Base-by-base conservation (phyloP, 129 eudicot species). In the Deinandra increscens region DNA sequence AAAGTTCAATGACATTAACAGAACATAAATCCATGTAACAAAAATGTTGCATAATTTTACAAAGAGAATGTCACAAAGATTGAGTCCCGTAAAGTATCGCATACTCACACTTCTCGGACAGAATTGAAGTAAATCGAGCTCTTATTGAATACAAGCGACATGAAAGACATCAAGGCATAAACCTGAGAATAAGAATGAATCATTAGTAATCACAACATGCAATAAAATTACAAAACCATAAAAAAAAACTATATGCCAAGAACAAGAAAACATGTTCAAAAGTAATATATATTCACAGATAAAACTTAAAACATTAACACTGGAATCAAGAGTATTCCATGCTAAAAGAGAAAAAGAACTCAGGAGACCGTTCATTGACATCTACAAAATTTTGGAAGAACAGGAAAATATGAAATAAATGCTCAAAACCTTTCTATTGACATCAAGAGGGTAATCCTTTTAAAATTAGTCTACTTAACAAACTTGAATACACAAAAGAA, bases 71-170 rank as follows among this genome's bases (percentile, higher is more conserved):
- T 36, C 15, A 26, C 66, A 74, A 41, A 77, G 41, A 70, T 62
- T 26, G 17, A 42, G 60, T 43, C 56, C 13, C 12, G 9, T 38
- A 62, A 59, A 54, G 64, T 38, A 61, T 38, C 9, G 49, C 45
- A 34, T 69, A 70, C 97, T 91, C 72, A 91, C 97, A 91, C 83
- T 81, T 91, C 97, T 61, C 95, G 84, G 59, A 91, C 50, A 43
- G 96, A 87, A 78, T 91, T 82, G 70, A 88, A 91, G 79, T 91
- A 91, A 64, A 91, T 88, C 37, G 96, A 79, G 22, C 83, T 74
- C 73, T 77, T 74, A 69, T 75, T 84, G 56, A 80, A 77, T 51
- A 88, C 71, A 50, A 88, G 84, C 31, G 95, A 75, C 81, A 88
- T 46, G 83, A 88, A 88, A 69, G 95, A 88, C 91, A 81, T 88